Percentiles rank a stretch among this genome's conserved stretches.
These are phyloP conservation scores for Colletotrichum salicis DNA, from an alignment of 2,329 filamentous ascomycete genomes.

Conservation along the genomic window DNA sequence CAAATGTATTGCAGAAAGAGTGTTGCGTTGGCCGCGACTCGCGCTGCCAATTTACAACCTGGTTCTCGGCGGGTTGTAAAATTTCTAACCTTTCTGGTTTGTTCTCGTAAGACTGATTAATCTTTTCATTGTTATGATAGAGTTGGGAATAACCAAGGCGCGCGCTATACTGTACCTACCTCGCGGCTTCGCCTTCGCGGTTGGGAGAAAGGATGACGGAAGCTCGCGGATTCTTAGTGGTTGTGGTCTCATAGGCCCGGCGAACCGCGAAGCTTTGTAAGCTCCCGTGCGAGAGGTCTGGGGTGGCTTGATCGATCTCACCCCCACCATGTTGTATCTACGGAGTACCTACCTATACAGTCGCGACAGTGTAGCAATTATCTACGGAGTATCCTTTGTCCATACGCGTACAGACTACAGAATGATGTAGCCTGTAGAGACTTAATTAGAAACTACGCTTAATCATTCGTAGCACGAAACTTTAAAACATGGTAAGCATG, in stretches of 20 bases:
- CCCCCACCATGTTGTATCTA: neutral
- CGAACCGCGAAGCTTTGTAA: conserved; percentile 15
- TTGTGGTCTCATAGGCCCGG: neutral
- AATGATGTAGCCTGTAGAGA: too few relatives aligned
- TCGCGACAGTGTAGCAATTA: too few relatives aligned
- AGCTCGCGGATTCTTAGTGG: conserved; percentile 12
- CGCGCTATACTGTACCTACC: too few relatives aligned
- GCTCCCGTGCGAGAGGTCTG: neutral
- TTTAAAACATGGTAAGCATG: neutral
- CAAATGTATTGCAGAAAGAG: neutral
- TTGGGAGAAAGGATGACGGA: neutral
- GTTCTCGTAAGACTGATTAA: neutral
- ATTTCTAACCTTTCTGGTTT: neutral
- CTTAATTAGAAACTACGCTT: neutral
- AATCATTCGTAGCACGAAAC: neutral
- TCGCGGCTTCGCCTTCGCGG: too few relatives aligned
- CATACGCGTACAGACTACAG: too few relatives aligned
- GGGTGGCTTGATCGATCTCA: neutral
- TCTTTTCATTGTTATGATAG: neutral
- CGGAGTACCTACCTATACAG: neutral
- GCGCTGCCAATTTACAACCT: neutral
- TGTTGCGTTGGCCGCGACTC: neutral
- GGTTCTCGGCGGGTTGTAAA: neutral
- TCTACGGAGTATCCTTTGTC: too few relatives aligned
- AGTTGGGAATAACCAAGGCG: too few relatives aligned